Evolutionary conservation across 73 alveolate genomes (phyloP).

Genomic region (Blepharisma japonicum): DNA sequence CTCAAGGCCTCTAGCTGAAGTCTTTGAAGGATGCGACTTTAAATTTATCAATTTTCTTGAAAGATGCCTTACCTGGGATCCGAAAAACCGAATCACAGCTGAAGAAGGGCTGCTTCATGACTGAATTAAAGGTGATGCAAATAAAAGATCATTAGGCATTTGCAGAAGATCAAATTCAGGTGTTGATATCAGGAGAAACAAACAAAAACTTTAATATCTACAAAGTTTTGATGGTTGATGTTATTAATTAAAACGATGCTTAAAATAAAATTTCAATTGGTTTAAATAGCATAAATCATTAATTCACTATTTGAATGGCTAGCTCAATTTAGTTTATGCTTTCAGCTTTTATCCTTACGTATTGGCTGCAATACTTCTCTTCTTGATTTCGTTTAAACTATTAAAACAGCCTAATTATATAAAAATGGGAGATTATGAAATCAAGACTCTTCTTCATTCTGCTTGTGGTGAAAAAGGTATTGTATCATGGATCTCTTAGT

Average conservation of each 20-base stretch:
- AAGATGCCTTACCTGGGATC: conserved; percentile 30
- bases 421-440: not conserved
- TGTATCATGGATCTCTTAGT: not conserved
- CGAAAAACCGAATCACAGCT: conserved; percentile 7
- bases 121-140: not conserved
- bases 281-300: too few relatives aligned
- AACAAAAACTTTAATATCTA: not conserved
- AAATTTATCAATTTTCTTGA: not conserved
- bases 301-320: too few relatives aligned
- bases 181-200: not conserved
- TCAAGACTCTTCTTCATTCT: not conserved
- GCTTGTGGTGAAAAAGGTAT: not conserved
- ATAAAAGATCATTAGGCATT: not conserved
- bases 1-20: conserved; percentile 8
- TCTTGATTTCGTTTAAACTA: too few relatives aligned
- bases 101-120: not conserved
- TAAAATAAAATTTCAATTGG: too few relatives aligned
- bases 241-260: too few relatives aligned
- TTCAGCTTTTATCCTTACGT: too few relatives aligned
- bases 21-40: not conserved
- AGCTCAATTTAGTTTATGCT: too few relatives aligned
- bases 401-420: not conserved
- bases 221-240: too few relatives aligned
- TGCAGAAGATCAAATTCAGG: not conserved
- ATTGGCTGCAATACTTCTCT: too few relatives aligned